Conservation (phyloP, 2,329 filamentous ascomycete genomes). For the Pestalotiopsis sp. region DNA sequence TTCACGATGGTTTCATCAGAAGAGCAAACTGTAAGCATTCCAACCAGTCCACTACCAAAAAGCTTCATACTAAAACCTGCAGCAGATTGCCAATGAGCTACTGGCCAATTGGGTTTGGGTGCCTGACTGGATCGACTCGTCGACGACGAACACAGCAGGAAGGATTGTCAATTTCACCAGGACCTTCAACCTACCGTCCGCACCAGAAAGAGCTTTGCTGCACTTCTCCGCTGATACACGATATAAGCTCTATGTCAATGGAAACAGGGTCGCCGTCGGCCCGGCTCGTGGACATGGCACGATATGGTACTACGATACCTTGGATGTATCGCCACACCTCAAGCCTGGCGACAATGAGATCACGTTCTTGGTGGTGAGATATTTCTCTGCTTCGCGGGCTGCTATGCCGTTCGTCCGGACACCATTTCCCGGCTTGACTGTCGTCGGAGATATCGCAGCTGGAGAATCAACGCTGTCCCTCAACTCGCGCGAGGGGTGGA, state of each 20-base stretch:
- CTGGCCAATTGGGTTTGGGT: slow-evolving; percentile 12
- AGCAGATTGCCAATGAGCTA: slow-evolving; percentile 4
- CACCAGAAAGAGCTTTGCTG: background rate
- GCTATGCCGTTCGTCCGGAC: slow-evolving; percentile 11
- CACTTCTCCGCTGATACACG: slow-evolving; percentile 7
- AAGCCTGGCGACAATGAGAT: slow-evolving; percentile 2
- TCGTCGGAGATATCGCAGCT: background rate
- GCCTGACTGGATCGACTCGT: slow-evolving; percentile 9
- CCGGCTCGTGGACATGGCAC: slow-evolving; percentile 4
- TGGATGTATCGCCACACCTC: background rate
- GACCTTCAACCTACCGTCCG: slow-evolving; percentile 1
- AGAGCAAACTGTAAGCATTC: background rate
- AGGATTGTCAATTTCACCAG: slow-evolving; percentile 6
- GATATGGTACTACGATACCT: slow-evolving; percentile 11
- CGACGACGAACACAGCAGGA: slow-evolving; percentile 1
- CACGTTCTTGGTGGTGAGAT: background rate
- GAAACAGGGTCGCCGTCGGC: slow-evolving; percentile 4
- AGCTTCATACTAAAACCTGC: background rate
- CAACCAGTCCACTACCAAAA: background rate
- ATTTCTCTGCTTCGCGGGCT: slow-evolving; percentile 1
- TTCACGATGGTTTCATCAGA: background rate
- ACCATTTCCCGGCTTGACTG: slow-evolving; percentile 7
- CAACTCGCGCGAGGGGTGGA: background rate
- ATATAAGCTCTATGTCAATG: slow-evolving; percentile 10
- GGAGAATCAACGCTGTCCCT: background rate